Evolutionary conservation across 2,329 filamentous ascomycete genomes (phyloP).

Genomic region (Aspergillus latus): DNA sequence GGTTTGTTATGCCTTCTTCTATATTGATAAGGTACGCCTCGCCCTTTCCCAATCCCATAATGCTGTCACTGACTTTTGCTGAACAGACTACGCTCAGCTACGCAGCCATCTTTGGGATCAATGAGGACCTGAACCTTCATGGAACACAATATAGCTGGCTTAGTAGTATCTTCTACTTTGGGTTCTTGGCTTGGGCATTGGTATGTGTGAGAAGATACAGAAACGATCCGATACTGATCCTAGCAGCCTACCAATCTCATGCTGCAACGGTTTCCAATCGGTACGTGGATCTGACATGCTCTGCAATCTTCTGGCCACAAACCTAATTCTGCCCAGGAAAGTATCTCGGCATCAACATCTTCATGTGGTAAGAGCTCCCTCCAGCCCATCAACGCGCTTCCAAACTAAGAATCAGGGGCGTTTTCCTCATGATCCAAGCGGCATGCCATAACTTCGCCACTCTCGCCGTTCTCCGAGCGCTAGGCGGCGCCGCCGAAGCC

Average conservation of each 20-base stretch:
- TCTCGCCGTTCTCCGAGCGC: constrained; percentile 56
- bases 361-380: constrained; percentile 47
- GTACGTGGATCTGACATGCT: constrained; percentile 22
- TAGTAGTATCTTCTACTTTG: constrained; percentile 57
- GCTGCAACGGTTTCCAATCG: constrained; percentile 54
- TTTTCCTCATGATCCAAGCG: constrained; percentile 54
- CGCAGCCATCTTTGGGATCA: constrained; percentile 65
- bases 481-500: constrained; percentile 59
- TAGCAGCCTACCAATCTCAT: constrained; percentile 52
- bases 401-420: constrained; percentile 34
- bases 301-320: not conserved
- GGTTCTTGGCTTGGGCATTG: constrained; percentile 55
- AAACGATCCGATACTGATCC: not conserved
- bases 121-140: constrained; percentile 57
- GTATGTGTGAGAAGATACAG: constrained; percentile 3
- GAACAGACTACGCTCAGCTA: constrained; percentile 58
- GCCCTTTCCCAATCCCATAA: not conserved
- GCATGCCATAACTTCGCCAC: constrained; percentile 56
- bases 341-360: constrained; percentile 58
- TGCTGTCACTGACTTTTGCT: not conserved
- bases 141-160: constrained; percentile 61
- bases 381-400: not conserved
- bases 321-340: constrained; percentile 36
- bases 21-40: constrained; percentile 45
- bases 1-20: constrained; percentile 56